Conservation (phyloP, 2,329 filamentous ascomycete species). For the Ascochyta pisi region DNA sequence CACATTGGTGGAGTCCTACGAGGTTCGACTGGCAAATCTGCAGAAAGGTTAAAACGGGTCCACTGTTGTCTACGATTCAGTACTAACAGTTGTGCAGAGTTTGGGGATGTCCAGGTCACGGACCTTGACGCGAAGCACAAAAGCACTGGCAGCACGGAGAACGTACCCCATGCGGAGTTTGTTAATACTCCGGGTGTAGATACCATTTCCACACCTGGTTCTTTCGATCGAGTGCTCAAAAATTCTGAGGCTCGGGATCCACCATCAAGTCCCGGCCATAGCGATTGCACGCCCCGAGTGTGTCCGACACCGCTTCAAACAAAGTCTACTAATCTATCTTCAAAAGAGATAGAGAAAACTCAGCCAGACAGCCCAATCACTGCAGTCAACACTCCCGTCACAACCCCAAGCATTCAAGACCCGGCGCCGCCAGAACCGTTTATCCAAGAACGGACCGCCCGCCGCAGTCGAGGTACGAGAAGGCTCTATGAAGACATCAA, state of each 20-base stretch:
- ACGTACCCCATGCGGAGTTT: slow-evolving; percentile 12
- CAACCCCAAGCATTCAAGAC: background rate
- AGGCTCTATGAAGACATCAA: background rate
- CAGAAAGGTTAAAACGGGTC: slow-evolving; percentile 20
- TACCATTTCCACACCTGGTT: background rate
- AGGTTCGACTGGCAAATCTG: slow-evolving; percentile 33
- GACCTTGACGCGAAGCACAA: slow-evolving; percentile 26
- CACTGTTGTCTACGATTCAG: background rate
- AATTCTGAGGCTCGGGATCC: slow-evolving; percentile 1
- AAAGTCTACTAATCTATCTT: background rate
- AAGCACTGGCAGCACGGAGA: background rate
- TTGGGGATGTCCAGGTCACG: slow-evolving; percentile 28
- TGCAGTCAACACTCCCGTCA: slow-evolving; percentile 1
- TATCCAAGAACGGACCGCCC: slow-evolving; percentile 6
- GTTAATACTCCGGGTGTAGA: background rate
- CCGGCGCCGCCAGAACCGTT: background rate
- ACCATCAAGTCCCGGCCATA: slow-evolving; percentile 1
- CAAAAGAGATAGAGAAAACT: background rate
- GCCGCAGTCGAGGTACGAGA: slow-evolving; percentile 11
- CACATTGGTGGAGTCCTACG: slow-evolving; percentile 36
- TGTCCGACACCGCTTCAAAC: background rate
- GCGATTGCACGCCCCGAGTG: background rate
- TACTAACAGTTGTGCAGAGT: slow-evolving; percentile 16
- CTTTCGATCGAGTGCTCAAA: background rate
- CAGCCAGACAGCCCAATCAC: slow-evolving; percentile 3